Percentiles rank a stretch among this genome's conserved stretches.
phyloP scores from a whole-genome alignment of 1,284 basidiomycete species.

The Mycena sp. region DNA sequence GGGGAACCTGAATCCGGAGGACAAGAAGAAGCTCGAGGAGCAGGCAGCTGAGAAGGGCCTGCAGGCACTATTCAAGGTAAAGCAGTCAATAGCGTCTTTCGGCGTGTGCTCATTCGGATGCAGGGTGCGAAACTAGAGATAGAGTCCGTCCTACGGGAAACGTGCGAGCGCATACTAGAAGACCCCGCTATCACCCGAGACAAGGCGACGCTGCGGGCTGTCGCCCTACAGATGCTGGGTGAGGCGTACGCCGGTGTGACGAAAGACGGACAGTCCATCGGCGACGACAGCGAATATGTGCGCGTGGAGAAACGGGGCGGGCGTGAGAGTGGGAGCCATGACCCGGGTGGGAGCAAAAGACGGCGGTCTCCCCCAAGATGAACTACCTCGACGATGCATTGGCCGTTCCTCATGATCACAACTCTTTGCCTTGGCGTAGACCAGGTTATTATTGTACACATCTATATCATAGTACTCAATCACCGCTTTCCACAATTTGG shows the following conservation, averaged over 20 bases:
- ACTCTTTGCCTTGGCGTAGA: too few species aligned
- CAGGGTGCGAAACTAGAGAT: conserved; percentile 96
- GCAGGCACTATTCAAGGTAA: conserved; percentile 90
- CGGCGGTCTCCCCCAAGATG: too few species aligned
- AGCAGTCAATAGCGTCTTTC: conserved; percentile 7
- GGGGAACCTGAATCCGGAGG: conserved; percentile 86
- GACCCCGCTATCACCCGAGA: conserved; percentile 61
- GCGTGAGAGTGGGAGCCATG: conserved; percentile 5
- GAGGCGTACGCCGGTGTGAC: conserved; percentile 69
- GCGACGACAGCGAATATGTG: conserved; percentile 83
- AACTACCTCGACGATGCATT: too few species aligned
- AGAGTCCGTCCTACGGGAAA: conserved; percentile 93
- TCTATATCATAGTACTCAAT: not conserved
- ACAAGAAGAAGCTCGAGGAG: conserved; percentile 92
- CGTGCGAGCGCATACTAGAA: conserved; percentile 87
- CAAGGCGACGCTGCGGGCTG: conserved; percentile 79
- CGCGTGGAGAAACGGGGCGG: conserved; percentile 76
- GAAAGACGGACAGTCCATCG: conserved; percentile 63
- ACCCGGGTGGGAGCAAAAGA: not conserved
- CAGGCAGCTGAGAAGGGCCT: conserved; percentile 97
- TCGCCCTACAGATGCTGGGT: conserved; percentile 87
- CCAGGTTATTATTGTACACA: not conserved
- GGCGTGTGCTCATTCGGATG: not conserved
- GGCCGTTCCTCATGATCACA: too few species aligned
- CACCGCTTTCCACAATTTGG: not conserved